Evolutionary conservation across 2,329 filamentous ascomycete species (phyloP).

Genomic region (Dactylellina sp.): DNA sequence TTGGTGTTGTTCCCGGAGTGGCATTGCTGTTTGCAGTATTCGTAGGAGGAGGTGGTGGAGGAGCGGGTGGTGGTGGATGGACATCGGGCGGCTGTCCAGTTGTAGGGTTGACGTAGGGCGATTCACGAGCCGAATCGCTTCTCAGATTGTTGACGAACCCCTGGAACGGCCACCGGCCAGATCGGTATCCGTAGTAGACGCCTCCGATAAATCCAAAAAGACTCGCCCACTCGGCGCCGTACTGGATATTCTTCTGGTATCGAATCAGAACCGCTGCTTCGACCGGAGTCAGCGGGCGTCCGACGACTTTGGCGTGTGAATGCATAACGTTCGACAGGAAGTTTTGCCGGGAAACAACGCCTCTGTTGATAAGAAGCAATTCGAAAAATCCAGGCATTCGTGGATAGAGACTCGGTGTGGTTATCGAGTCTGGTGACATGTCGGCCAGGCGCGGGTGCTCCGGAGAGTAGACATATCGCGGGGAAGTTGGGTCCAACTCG

Average conservation of each 20-base stretch:
- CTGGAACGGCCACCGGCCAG: slow-evolving; percentile 34
- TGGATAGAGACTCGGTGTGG: slow-evolving; percentile 21
- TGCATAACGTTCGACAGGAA: slow-evolving; percentile 22
- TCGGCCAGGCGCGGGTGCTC: slow-evolving; percentile 40
- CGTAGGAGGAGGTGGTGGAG: background rate
- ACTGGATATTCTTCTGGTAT: slow-evolving; percentile 37
- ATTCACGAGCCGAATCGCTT: background rate
- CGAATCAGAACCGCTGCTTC: slow-evolving; percentile 37
- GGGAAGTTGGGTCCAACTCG: slow-evolving; percentile 38
- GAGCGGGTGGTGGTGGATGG: background rate
- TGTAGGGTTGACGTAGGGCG: slow-evolving; percentile 4
- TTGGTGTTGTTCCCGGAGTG: too few species aligned
- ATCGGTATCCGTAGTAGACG: background rate
- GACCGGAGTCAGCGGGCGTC: slow-evolving; percentile 34
- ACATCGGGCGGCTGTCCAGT: background rate
- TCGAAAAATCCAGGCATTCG: slow-evolving; percentile 24
- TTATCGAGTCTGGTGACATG: slow-evolving; percentile 24
- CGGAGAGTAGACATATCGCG: slow-evolving; percentile 38
- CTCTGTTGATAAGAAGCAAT: slow-evolving; percentile 15
- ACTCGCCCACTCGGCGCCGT: slow-evolving; percentile 32
- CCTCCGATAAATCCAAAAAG: slow-evolving; percentile 22
- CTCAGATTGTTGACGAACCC: slow-evolving; percentile 4
- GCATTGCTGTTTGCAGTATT: background rate
- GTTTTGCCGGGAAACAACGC: slow-evolving; percentile 3
- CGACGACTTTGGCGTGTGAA: background rate